Base-by-base conservation (phyloP, 2,329 filamentous ascomycete genomes). In the Apiospora marii region DNA sequence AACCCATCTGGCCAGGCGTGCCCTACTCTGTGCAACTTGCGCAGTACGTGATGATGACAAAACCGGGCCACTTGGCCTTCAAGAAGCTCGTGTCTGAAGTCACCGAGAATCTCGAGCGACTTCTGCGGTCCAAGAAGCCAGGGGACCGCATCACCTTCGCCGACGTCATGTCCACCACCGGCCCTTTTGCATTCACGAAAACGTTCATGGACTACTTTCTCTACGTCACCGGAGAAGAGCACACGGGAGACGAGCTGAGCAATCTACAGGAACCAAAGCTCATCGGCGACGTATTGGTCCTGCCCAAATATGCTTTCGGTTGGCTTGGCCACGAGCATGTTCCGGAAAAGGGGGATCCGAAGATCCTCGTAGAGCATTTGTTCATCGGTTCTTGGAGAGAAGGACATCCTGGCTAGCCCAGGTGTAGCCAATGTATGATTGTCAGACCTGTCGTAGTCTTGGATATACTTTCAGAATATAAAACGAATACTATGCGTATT, bases 21-120 rank as follows among this genome's bases (percentile, higher is more conserved):
- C 37, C 84, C 5, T 93, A 93, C 80, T 92, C 92, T 16, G 90
- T 94, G 70, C 92, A 93, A 78, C 92, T 94, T 79, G 93, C 92
- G 77, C 92, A 94, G 77, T 94, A 92, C 89, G 93, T 91, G 0
- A 92, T 94, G 64, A 90, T 93, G 76, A 83, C 90, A n/a, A 94
- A 94, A 79, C 91, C 92, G 0, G 91, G 91, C 1, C 92, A 94
- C 76, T 92, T 92, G 0, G 87, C 92, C 24, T 85, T 94, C 14
- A 85, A 89, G 70, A 90, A 91, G 67, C 86, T 93, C 69, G 91
- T 94, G 22, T 12, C 22, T 1, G 48, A 51, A n/a, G 48, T 24
- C n/a, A n/a, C 48, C 1, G 48, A 12, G 8, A 51, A 24, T 24
- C 48, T 51, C 8, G 22, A 51, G 48, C n/a, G n/a, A 12, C 37